These are phyloP conservation scores for Aphanomyces euteiches DNA, from an alignment of 352 stramenopile species.

Conservation along the genomic window DNA sequence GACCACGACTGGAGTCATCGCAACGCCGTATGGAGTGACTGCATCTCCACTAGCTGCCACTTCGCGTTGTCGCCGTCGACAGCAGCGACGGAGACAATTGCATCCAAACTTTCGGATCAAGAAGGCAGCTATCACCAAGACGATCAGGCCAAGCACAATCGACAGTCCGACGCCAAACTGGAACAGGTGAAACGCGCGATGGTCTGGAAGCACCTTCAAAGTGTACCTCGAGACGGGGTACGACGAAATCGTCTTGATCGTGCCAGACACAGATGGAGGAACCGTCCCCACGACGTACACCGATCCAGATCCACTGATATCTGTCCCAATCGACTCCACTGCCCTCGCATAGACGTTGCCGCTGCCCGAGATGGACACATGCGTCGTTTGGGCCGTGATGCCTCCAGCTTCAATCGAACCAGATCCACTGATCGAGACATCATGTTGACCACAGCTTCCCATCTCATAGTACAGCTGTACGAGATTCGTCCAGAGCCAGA, in stretches of 20 bases:
- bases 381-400: not conserved
- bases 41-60: not conserved
- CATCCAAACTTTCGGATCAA: conserved; percentile 1
- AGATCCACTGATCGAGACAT: conserved; percentile 1
- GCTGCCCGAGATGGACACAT: not conserved
- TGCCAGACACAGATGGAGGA: not conserved
- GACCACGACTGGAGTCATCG: conserved; percentile 11
- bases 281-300: not conserved
- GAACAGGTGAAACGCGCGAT: not conserved
- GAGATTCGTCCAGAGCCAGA: not conserved
- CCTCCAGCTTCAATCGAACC: conserved; percentile 6
- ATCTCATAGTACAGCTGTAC: not conserved
- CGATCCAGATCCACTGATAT: not conserved
- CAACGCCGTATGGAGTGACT: conserved; percentile 7
- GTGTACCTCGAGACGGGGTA: not conserved
- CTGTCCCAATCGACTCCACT: not conserved
- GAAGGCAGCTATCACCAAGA: not conserved
- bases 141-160: not conserved
- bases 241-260: not conserved
- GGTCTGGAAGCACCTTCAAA: not conserved
- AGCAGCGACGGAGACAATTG: not conserved
- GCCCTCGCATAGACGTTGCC: conserved; percentile 1
- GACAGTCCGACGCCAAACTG: conserved; percentile 1
- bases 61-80: not conserved
- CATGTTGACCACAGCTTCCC: not conserved